Base-by-base conservation (phyloP, 2,329 filamentous ascomycete genomes). In the Claviceps digitariae region DNA sequence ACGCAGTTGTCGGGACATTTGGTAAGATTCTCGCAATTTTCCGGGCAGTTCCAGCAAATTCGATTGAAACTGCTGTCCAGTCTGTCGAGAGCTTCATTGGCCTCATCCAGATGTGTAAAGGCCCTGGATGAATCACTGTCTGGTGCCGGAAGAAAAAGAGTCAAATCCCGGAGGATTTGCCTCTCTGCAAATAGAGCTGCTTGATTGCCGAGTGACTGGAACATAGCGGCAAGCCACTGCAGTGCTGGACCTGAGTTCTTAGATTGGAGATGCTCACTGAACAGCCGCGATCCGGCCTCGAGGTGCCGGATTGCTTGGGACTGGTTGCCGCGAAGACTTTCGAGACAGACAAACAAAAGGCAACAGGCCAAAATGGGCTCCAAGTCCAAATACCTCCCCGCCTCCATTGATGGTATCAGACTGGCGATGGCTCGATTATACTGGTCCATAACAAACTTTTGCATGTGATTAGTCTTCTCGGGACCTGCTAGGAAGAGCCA, bases 171-270 rank as follows among this genome's bases (percentile, higher is more conserved):
- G 9, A 52, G 51, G 7, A 52, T 29, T 29, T 41, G 51, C 9
- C 34, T 46, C 34, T 48, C 44, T 23, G 51, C 51, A n/a, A 52
- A 48, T 4, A 52, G 34, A 15, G 51, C 44, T 17, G 51, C 51
- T 31, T 52, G 51, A 20, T 46, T 52, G n/a, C 51, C 51, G 9
- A 52, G 51, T 4, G 43, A 48, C 23, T 52, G 51, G n/a, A 52
- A 52, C 43, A 52, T 52, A 34, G 44, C 43, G 21, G 44, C 51
- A 40, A 52, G 51, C 51, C 51, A 52, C 34, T 52, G 43, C 31
- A 48, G 25, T 21, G 44, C 23, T 13, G 34, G 23, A 25, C 27
- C 34, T 2, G 51, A 47, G 15, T 17, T 41, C n/a, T 10, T 40
- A 3, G 23, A 47, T 21, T 41, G 34, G 5, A 48, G 34, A 4